Conservation (phyloP, 1,139 yeast genomes). For the Geotrichum siamense region DNA sequence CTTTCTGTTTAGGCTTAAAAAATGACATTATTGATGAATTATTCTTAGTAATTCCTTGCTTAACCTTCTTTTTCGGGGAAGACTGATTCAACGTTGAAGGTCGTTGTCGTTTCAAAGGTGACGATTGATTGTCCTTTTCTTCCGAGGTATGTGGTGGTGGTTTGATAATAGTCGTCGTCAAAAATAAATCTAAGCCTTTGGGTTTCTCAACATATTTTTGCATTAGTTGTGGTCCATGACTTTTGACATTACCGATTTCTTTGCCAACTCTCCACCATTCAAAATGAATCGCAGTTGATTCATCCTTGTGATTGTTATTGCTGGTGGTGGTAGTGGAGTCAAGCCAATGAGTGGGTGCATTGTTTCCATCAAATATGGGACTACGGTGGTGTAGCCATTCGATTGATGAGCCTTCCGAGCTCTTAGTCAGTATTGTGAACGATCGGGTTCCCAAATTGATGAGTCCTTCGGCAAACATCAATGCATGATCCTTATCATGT, state of each 20-base stretch:
- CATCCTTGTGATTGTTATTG: conserved; percentile 10
- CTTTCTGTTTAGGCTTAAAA: no score
- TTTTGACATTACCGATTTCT: conserved; percentile 58
- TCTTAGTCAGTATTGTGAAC: conserved; percentile 68
- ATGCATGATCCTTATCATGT: conserved; percentile 43
- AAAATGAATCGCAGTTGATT: conserved; percentile 26
- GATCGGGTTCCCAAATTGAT: conserved; percentile 42
- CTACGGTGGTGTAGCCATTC: conserved; percentile 70
- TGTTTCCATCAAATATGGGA: conserved; percentile 42
- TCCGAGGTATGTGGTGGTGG: no score
- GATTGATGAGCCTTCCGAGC: conserved; percentile 49
- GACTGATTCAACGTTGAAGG: no score
- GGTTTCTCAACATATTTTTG: conserved; percentile 30
- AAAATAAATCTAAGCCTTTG: no score
- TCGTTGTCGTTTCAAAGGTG: no score
- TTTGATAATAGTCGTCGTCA: no score
- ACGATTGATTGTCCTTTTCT: no score
- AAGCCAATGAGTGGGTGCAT: not conserved
- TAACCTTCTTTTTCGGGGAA: no score
- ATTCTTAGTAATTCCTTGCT: no score
- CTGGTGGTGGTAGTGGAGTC: conserved; percentile 21
- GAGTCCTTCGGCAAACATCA: conserved; percentile 69
- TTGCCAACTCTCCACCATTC: conserved; percentile 50
- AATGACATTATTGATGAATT: no score
- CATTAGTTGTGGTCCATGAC: conserved; percentile 44